A percentile compares a stretch with the other conserved stretches of the same genome.
phyloP scores from a whole-genome alignment of 441 rosid genomes.

The Dalechampia spathulata region DNA sequence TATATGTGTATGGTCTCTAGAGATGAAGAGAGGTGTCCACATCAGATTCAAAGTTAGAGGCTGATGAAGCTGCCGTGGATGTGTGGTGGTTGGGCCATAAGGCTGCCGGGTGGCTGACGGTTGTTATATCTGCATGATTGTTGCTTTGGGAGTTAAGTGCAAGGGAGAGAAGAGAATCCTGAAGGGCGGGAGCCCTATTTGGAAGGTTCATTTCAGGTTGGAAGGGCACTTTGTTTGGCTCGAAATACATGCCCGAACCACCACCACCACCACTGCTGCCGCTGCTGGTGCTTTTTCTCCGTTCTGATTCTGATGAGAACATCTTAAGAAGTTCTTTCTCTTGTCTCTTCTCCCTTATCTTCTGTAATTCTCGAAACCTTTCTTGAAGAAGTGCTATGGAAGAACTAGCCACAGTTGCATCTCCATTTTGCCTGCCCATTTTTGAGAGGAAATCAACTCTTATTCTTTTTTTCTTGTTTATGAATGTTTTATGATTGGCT shows the following conservation, averaged over 20 bases:
- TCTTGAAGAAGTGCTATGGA: constrained; percentile 67
- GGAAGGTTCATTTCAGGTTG: constrained; percentile 21
- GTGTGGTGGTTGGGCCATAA: constrained; percentile 21
- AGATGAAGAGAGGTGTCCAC: constrained; percentile 73
- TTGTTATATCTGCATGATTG: constrained; percentile 16
- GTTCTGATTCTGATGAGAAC: constrained; percentile 21
- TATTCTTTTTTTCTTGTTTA: neutral
- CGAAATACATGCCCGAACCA: constrained; percentile 8
- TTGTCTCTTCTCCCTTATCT: constrained; percentile 48
- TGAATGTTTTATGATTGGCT: neutral
- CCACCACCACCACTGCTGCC: neutral
- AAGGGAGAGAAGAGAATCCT: constrained; percentile 37
- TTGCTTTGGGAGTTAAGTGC: constrained; percentile 25
- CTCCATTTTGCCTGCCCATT: constrained; percentile 44
- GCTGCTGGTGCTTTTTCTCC: neutral
- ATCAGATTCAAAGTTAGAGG: constrained; percentile 31
- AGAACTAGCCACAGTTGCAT: constrained; percentile 35
- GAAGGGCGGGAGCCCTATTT: constrained; percentile 15
- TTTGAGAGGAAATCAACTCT: neutral
- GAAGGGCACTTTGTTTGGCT: constrained; percentile 5
- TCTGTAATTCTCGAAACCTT: constrained; percentile 54
- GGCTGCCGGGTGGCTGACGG: constrained; percentile 16
- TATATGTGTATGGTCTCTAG: no score
- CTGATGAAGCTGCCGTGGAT: constrained; percentile 16
- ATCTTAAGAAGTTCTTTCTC: constrained; percentile 45